Base-by-base conservation (phyloP, 768 basidiomycete species). In the Trametes cingulata region DNA sequence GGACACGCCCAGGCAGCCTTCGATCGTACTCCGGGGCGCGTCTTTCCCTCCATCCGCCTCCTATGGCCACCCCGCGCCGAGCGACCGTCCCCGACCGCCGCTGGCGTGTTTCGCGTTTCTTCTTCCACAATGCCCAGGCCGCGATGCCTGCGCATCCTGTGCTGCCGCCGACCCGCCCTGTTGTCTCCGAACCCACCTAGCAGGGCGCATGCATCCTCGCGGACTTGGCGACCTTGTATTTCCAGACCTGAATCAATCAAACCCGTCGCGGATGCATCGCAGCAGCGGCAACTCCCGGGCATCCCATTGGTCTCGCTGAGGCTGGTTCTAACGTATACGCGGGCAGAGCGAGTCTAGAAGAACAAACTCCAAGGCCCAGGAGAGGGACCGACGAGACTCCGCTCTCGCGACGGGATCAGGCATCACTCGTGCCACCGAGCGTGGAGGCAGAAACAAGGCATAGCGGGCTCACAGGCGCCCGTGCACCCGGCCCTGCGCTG, bases 21-120 rank as follows among this genome's bases (percentile, higher is more conserved):
- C 59, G 52, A 60, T 54, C 58, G 52, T 41, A 19, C 20, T 60
- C 37, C 59, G 37, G 19, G 46, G 9, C 27, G 59, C 59, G 29
- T 54, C 52, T 60, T 58, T 22, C 49, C 20, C 51, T 6, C 33
- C 49, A 22, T 43, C 57, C 46, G 36, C 37, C 56, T 19, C 20
- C 45, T 25, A n/a, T 20, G 33, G 12, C 47, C 33, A 46, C n/a
- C 36, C 46, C 20, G 56, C 24, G n/a, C 52, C 42, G 45, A 22
- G 20, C 8, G 42, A 14, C 17, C 35, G 10, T 33, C 33, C 22
- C 54, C 15, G 22, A 9, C 24, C 20, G 19, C 22, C 33, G 6
- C 45, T 17, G 8, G 52, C 52, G 42, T 43, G 9, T 10, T 49
- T 48, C 37, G 9, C 29, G 6, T 33, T 33, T 33, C 29, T 33